A percentile compares a stretch with the other conserved stretches of the same genome.
Evolutionary conservation across 2,329 filamentous ascomycete genomes (phyloP).

Genomic region (Simplicillium sp.): DNA sequence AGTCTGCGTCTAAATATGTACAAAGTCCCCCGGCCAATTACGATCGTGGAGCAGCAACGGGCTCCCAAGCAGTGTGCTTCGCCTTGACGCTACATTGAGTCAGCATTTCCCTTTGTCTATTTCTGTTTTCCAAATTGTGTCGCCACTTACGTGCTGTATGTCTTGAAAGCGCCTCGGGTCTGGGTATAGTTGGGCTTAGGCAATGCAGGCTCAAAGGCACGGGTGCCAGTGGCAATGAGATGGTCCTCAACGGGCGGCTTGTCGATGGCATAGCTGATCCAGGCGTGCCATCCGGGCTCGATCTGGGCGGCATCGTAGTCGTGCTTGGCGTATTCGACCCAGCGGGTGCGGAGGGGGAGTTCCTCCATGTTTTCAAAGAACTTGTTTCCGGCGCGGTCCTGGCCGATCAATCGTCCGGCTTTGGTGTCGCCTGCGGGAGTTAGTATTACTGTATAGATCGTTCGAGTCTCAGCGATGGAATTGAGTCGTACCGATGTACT

Average conservation of each 20-base stretch:
- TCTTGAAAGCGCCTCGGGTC: conserved; percentile 73
- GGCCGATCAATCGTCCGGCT: conserved; percentile 74
- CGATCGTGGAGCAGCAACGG: conserved; percentile 25
- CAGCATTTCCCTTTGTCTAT: not conserved
- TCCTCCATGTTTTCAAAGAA: conserved; percentile 95
- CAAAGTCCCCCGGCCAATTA: conserved; percentile 11
- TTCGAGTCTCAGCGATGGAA: not conserved
- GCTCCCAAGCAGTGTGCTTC: conserved; percentile 45
- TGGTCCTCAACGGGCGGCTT: conserved; percentile 72
- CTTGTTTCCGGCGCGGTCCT: conserved; percentile 92
- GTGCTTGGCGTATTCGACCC: conserved; percentile 91
- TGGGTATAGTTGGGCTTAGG: conserved; percentile 67
- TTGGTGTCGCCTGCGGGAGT: conserved; percentile 77
- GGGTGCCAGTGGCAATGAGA: conserved; percentile 54
- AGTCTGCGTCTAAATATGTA: not conserved
- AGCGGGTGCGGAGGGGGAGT: conserved; percentile 88
- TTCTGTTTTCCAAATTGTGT: no score
- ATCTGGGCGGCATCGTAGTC: conserved; percentile 78
- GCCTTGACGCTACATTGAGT: conserved; percentile 33
- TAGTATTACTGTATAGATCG: not conserved
- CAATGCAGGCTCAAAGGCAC: conserved; percentile 67
- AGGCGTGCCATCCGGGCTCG: conserved; percentile 95
- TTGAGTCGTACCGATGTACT: conserved; percentile 45
- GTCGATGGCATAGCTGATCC: conserved; percentile 92
- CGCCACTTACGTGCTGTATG: conserved; percentile 88